Evolutionary conservation across 2,329 filamentous ascomycete genomes (phyloP), one percentile per base, ranked within the genome.

Genomic region (Claviceps capensis): DNA sequence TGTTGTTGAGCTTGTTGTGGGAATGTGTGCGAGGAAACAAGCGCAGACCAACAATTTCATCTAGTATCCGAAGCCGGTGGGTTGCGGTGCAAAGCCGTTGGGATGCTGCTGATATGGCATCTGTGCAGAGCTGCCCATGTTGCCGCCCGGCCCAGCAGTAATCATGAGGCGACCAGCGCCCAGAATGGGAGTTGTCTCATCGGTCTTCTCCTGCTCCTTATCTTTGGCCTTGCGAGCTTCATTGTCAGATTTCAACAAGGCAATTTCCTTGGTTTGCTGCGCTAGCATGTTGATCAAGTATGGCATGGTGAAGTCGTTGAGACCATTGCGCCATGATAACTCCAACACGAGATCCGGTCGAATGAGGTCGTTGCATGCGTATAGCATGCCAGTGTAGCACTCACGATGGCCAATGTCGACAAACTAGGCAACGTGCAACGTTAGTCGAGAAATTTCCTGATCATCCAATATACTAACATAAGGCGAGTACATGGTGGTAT

Each of bases 351-450:
- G 76, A 64, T 97, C 89, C 3, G 94, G 85, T 17, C 88, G 88
- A 60, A 98, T 90, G 56, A 98, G 85, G 54, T 97, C 93, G 71
- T 98, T 95, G 77, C 93, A 98, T 50, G 94, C 85, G 66, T 98
- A 98, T 48, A 98, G 79, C 90, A 98, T 98, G 65, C 90, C 94
- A n/a, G 96, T 93, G 67, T 95, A 98, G 78, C 93, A 98, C 69
- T 98, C 93, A 56, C 91, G 89, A 76, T 91, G 95, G 62, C 94
- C 93, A 71, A 98, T 96, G 65, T 98, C 93, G 63, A 98, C 93
- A 62, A 98, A 98, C 91, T 97, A 38, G 7, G 5, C 6, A 9
- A 26, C 26, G 56, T 11, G 55, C 72, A 64, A 69, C 48, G 60
- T 50, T 38, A 51, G 36, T 45, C n/a, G 30, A 14, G 3, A 5